phyloP scores from a whole-genome alignment of 768 basidiomycete genomes.

The Lactarius tabidus region DNA sequence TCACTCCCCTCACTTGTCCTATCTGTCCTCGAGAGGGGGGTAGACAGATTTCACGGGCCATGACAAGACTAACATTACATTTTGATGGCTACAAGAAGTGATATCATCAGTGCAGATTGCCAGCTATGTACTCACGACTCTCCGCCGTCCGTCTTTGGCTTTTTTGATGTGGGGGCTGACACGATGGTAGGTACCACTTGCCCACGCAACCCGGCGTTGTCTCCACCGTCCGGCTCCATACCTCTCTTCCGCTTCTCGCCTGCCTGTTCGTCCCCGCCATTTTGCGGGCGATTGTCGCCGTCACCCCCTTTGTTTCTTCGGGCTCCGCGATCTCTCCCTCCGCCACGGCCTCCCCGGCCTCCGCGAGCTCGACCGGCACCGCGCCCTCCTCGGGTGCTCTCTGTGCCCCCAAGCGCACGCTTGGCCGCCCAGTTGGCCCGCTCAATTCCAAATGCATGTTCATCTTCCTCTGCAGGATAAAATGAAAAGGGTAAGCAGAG shows the following conservation, averaged over 20 bases:
- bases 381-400: conserved; percentile 41
- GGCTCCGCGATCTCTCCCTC: conserved; percentile 35
- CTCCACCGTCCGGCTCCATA: conserved; percentile 74
- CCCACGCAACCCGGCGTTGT: conserved; percentile 62
- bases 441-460: conserved; percentile 68
- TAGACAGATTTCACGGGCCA: neutral
- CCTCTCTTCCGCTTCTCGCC: conserved; percentile 78
- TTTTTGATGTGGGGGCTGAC: conserved; percentile 33
- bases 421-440: conserved; percentile 68
- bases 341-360: conserved; percentile 28
- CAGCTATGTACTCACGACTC: conserved; percentile 16
- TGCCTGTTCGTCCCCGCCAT: conserved; percentile 39
- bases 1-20: neutral
- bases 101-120: conserved; percentile 1
- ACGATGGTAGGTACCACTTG: conserved; percentile 49
- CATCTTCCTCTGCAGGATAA: conserved; percentile 54
- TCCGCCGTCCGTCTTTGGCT: conserved; percentile 38
- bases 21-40: neutral
- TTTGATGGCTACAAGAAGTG: conserved; percentile 10
- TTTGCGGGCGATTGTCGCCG: conserved; percentile 24
- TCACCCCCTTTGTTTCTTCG: conserved; percentile 27
- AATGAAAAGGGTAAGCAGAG: neutral
- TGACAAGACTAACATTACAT: conserved; percentile 15
- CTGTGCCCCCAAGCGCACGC: conserved; percentile 34
- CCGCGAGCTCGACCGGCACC: conserved; percentile 41